Base-by-base conservation (phyloP, 768 basidiomycete species). In the Tulasnella sp. region DNA sequence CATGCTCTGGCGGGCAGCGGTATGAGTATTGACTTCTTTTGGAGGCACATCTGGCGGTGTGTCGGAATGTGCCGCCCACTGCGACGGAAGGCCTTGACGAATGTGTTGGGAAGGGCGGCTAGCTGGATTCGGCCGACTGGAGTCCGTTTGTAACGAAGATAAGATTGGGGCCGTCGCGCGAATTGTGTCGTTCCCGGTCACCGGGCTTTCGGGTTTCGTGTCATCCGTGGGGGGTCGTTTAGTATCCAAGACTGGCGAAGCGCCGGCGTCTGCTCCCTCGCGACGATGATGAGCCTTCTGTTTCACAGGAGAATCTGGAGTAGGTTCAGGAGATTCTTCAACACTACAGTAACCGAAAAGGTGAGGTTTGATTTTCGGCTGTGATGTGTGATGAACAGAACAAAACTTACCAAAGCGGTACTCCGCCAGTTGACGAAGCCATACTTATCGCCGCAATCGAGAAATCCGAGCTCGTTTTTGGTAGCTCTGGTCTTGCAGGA, bases 231-330 rank as follows among this genome's bases (percentile, higher is more conserved):
- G n/a, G 22, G 54, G 24, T 7, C 54, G 54, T 54, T 54, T 54
- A 54, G 54, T 7, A 54, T 54, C 54, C 54, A 54, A 54, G 48
- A 50, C 48, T 22, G 48, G 48, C 16, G 48, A 50, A 50, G 11
- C 48, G 12, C 48, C 48, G 12, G 74, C 37, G 40, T 75, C 46
- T 14, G 74, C 74, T 14, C 41, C 41, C 37, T 75, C 74, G 11
- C 74, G 74, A 41, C 74, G 74, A 41, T 75, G 73, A 22, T 75
- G 74, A 14, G 41, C 74, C n/a, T 40, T 40, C 74, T 28, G 40
- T 11, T 20, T 24, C 14, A 37, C 46, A 75, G 74, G 74, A 75
- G 46, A 20, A 16, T 75, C 74, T 42, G 41, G 41, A 34, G 46
- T 40, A 18, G 74, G 28, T 37, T 14, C 37, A 34, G 40, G 18